These are phyloP conservation scores for Rhododendron ovatum DNA, from an alignment of 148 eudicot species.

Conservation along the genomic window DNA sequence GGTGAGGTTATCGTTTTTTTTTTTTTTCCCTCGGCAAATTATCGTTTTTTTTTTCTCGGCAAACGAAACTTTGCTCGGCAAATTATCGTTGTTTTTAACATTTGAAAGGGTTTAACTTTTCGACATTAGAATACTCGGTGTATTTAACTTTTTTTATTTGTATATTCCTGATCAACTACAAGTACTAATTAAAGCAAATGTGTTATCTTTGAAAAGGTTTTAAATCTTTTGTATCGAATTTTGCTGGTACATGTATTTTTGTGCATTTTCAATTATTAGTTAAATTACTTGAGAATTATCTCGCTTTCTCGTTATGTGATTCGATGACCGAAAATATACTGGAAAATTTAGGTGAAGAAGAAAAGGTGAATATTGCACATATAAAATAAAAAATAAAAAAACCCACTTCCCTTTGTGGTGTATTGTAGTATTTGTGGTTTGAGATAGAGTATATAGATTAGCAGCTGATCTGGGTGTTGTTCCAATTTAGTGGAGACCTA, in stretches of 20 bases:
- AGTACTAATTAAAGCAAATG: too few relatives aligned
- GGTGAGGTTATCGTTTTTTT: too few relatives aligned
- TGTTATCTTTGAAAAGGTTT: neutral
- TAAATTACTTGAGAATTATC: neutral
- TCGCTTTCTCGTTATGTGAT: neutral
- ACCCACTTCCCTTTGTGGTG: neutral
- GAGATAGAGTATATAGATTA: neutral
- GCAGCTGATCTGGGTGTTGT: neutral
- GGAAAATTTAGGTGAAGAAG: neutral
- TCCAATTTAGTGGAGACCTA: conserved; percentile 4
- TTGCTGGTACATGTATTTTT: too few relatives aligned
- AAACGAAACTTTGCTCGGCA: too few relatives aligned
- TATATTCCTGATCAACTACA: too few relatives aligned
- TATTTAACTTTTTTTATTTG: too few relatives aligned
- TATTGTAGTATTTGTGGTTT: neutral
- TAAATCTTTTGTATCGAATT: neutral
- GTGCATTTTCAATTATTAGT: too few relatives aligned
- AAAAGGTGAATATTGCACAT: neutral
- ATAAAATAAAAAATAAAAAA: neutral
- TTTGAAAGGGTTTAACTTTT: too few relatives aligned
- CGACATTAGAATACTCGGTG: too few relatives aligned
- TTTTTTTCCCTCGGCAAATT: too few relatives aligned
- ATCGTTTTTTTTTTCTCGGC: too few relatives aligned
- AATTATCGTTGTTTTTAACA: too few relatives aligned
- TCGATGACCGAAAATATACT: neutral